Evolutionary conservation across 1,284 basidiomycete species (phyloP).

Genomic region (Porogramme epimiltina): DNA sequence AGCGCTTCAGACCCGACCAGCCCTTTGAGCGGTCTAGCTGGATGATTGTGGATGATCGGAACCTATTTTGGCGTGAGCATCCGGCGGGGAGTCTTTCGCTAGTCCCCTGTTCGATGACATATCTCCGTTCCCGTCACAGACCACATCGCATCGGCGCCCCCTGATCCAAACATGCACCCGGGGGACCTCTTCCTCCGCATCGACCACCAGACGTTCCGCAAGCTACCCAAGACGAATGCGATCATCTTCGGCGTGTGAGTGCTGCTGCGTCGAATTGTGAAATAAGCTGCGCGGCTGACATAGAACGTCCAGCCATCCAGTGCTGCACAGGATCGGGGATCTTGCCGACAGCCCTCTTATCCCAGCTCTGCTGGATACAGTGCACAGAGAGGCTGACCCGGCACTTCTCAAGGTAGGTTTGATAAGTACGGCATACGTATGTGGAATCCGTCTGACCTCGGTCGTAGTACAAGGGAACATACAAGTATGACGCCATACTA

Average conservation of each 20-base stretch:
- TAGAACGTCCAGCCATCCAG: constrained; percentile 35
- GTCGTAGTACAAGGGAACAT: constrained; percentile 37
- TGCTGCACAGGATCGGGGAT: constrained; percentile 37
- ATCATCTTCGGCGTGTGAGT: constrained; percentile 43
- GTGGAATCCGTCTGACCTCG: background rate
- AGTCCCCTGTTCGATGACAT: too few relatives aligned
- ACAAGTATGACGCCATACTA: constrained; percentile 34
- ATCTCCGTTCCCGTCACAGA: too few relatives aligned
- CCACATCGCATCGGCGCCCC: constrained; percentile 29
- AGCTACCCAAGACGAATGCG: constrained; percentile 38
- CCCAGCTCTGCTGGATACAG: constrained; percentile 38
- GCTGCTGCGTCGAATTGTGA: too few relatives aligned
- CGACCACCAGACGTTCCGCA: constrained; percentile 44
- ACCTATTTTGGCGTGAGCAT: constrained; percentile 35
- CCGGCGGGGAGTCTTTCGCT: too few relatives aligned
- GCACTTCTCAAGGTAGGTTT: constrained; percentile 35
- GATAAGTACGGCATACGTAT: background rate
- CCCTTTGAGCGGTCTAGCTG: constrained; percentile 44
- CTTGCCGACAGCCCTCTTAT: constrained; percentile 40
- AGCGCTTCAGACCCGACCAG: constrained; percentile 37
- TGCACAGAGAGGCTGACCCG: constrained; percentile 35
- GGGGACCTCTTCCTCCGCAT: constrained; percentile 38
- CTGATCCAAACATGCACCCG: constrained; percentile 30
- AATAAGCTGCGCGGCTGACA: background rate
- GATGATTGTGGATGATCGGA: constrained; percentile 43